phyloP scores from a whole-genome alignment of 345 rosid genomes.

The Heritiera littoralis region DNA sequence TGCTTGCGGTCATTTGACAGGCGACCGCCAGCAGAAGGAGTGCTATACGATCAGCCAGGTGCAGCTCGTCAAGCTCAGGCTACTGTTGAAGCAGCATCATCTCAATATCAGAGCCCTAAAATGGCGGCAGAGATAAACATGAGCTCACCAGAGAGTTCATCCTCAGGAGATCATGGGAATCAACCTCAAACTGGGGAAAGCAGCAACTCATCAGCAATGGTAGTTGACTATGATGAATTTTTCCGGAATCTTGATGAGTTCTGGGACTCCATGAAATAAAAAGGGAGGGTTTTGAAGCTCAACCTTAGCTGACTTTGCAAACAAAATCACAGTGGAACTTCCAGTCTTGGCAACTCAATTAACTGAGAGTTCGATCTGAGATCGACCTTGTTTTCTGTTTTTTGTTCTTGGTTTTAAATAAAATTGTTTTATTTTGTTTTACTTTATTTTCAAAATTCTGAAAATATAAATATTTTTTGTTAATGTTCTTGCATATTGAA shows the following conservation, averaged over 20 bases:
- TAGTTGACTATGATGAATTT: not conserved
- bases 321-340: too few relatives aligned
- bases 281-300: not conserved
- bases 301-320: too few relatives aligned
- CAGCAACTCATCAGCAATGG: not conserved
- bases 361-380: too few relatives aligned
- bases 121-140: not conserved
- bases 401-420: too few relatives aligned
- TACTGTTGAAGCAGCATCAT: not conserved
- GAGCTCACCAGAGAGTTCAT: not conserved
- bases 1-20: slow-evolving; percentile 43
- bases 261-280: not conserved
- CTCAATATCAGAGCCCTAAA: not conserved
- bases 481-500: too few relatives aligned
- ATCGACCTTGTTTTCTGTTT: too few relatives aligned
- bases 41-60: too few relatives aligned
- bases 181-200: not conserved
- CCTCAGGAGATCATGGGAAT: not conserved
- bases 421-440: too few relatives aligned
- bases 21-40: slow-evolving; percentile 28
- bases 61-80: not conserved
- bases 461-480: too few relatives aligned
- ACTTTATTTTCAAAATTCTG: too few relatives aligned
- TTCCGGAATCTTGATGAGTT: slow-evolving; percentile 2
- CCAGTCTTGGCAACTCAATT: too few relatives aligned